Base-by-base conservation (phyloP, 331 rosid species). In the Rosa hybrid region DNA sequence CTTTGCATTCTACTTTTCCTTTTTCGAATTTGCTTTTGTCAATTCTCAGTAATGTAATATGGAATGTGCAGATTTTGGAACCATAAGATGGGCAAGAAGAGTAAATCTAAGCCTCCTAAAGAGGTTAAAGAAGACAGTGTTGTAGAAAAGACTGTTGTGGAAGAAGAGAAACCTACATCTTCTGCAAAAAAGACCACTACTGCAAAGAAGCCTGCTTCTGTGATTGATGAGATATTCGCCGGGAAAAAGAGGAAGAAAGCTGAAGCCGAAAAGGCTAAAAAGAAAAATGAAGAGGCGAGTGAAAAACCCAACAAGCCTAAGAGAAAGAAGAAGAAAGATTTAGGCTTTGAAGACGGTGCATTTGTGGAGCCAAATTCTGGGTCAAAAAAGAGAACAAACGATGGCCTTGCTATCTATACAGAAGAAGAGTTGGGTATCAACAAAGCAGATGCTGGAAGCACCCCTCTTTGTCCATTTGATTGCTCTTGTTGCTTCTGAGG, bases 391-490 rank as follows among this genome's bases (percentile, higher is more conserved):
- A 92, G 72, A 80, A 87, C 87, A 5, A 78, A 75, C 42, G 95
- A 92, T 73, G 97, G 98, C 4, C 75, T 94, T 69, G 8, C 81
- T 38, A 49, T 94, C 68, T 94, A 85, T 83, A 82, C 88, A 4
- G 97, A 91, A 81, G 97, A 94, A 57, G 97, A 92, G 75, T 80
- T 92, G 87, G 84, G 94, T 63, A 38, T 91, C 74, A 72, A 41
- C 81, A 91, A 83, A 16, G 80, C 74, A 9, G 92, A 88, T 78
- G 97, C 92, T 60, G 97, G 98, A 79, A 84, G 72, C 80, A 94
- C 98, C 6, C 86, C 92, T 1, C 91, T 92, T 25, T 94, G 97
- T 77, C 98, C 98, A 62, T 94, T 94, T 82, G 97, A 94, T 83
- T 94, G 98, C 73, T 82, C 89, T 72, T 94, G 97, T 82, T 94